Base-by-base conservation (phyloP, 169 alveolate genomes). In the Theileria annulata region DNA sequence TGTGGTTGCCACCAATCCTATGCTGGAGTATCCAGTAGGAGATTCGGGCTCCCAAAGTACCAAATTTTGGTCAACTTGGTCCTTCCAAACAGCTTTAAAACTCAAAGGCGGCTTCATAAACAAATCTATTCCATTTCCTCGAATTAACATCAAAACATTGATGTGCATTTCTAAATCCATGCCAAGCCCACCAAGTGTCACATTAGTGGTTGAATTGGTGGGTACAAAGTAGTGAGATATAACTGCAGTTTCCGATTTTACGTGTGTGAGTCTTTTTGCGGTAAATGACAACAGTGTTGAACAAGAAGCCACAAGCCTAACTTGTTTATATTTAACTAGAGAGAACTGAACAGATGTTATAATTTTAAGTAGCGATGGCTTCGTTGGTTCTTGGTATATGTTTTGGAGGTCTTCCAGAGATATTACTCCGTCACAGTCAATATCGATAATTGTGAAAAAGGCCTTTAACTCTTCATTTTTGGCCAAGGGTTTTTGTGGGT, bases 1-100 rank as follows among this genome's bases (percentile, higher is more conserved):
- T 37, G 77, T 21, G 19, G 89, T 66, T 19, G 89, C 89, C 13
- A 75, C 77, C 28, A 82, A 27, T 2, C 89, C 89, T n/a, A 82
- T 19, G 42, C 85, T 69, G 28, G 70, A 33, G 72, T 75, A 63
- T 0, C 86, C 86, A 66, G 75, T 71, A 23, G 89, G 89, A 19
- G 89, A 77, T 42, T 71, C 60, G 2, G 81, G 82, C 77, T 82
- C 71, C 85, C 86, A 82, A 23, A 82, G 54, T 66, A 42, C 73
- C 63, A 82, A 35, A 21, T 49, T 42, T n/a, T 77, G 78, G 56
- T 74, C 74, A n/a, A 49, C 62, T 19, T 49, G 56, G 68, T 80
- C 79, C 67, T 80, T 72, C 88, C 88, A 80, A 19, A 80, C 28
- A 56, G 42, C 69, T 58, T 23, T 59, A 58, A 62, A 80, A 19